phyloP scores from a whole-genome alignment of 495 filamentous ascomycete genomes.

The Podospora bellae-mahoneyi region DNA sequence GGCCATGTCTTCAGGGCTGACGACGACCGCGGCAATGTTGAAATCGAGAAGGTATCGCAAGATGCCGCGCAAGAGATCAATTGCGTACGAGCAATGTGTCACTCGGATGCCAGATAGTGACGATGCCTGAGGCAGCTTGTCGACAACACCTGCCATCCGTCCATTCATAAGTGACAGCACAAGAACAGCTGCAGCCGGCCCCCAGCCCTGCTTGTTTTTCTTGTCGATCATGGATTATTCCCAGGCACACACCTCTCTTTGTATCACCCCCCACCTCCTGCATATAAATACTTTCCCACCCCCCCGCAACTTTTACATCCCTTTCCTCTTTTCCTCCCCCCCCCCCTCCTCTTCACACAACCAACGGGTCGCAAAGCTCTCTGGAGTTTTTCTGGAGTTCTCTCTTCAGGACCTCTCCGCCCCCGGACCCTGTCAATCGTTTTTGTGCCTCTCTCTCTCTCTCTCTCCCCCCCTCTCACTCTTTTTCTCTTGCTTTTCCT shows the following conservation, averaged over 20 bases:
- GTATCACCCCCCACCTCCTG: slow-evolving; percentile 17
- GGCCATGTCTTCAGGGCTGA: not conserved
- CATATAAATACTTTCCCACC: slow-evolving; percentile 42
- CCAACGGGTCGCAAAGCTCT: slow-evolving; percentile 51
- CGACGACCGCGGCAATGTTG: not conserved
- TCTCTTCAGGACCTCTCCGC: slow-evolving; percentile 41
- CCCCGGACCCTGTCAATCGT: slow-evolving; percentile 51
- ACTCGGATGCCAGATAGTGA: not conserved
- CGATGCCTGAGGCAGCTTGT: slow-evolving; percentile 10
- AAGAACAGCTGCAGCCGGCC: not conserved
- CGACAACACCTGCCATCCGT: not conserved
- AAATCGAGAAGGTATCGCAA: not conserved
- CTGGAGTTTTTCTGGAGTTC: slow-evolving; percentile 43
- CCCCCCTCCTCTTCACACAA: slow-evolving; percentile 47
- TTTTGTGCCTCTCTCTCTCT: slow-evolving; percentile 47
- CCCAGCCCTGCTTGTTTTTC: slow-evolving; percentile 29
- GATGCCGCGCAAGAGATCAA: slow-evolving; percentile 6
- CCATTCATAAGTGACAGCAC: not conserved
- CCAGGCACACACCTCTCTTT: slow-evolving; percentile 22
- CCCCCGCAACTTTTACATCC: slow-evolving; percentile 26
- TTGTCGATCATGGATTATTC: slow-evolving; percentile 18
- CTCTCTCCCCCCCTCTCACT: slow-evolving; percentile 20
- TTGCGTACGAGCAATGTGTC: not conserved
- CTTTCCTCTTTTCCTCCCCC: slow-evolving; percentile 34
- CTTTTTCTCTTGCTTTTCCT: slow-evolving; percentile 24